Evolutionary conservation across 352 stramenopile genomes (phyloP).

Genomic region (Globisporangium spiculum): DNA sequence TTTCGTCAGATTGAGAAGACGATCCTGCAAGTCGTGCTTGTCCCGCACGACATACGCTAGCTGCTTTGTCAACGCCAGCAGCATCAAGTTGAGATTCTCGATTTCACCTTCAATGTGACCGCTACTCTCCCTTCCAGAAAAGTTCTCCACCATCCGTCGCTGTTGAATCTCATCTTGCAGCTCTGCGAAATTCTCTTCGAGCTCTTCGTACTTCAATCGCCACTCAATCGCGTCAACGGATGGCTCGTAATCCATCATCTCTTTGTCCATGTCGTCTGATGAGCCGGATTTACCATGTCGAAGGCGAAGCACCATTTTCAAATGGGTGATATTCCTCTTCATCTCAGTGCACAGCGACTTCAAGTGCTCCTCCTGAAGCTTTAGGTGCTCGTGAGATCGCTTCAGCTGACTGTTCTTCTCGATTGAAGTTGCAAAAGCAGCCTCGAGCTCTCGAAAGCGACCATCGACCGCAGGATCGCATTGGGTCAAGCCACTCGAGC

Average conservation of each 20-base stretch:
- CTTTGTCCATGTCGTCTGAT: slow-evolving; percentile 19
- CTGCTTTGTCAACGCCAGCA: slow-evolving; percentile 59
- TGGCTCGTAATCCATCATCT: slow-evolving; percentile 46
- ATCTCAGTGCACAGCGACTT: slow-evolving; percentile 50
- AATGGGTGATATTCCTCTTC: slow-evolving; percentile 52
- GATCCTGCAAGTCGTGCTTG: slow-evolving; percentile 71
- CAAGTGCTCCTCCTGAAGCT: slow-evolving; percentile 51
- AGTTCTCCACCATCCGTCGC: slow-evolving; percentile 13
- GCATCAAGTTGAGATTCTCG: slow-evolving; percentile 68
- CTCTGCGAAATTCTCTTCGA: slow-evolving; percentile 54
- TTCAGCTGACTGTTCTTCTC: slow-evolving; percentile 59
- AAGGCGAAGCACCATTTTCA: slow-evolving; percentile 60
- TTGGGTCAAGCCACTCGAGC: slow-evolving; percentile 8
- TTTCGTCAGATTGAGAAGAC: slow-evolving; percentile 24
- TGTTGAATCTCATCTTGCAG: slow-evolving; percentile 49
- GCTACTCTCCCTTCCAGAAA: slow-evolving; percentile 3
- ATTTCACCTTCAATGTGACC: slow-evolving; percentile 28
- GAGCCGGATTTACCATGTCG: slow-evolving; percentile 13
- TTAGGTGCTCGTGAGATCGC: slow-evolving; percentile 53
- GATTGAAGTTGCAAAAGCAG: slow-evolving; percentile 49
- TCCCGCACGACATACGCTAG: slow-evolving; percentile 64
- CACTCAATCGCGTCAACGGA: slow-evolving; percentile 77
- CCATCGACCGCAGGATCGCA: slow-evolving; percentile 36
- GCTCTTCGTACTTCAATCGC: slow-evolving; percentile 81
- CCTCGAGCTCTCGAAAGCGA: slow-evolving; percentile 63